These are phyloP conservation scores for Linaria vulgaris DNA, from an alignment of 257 asterid species.

Conservation along the genomic window DNA sequence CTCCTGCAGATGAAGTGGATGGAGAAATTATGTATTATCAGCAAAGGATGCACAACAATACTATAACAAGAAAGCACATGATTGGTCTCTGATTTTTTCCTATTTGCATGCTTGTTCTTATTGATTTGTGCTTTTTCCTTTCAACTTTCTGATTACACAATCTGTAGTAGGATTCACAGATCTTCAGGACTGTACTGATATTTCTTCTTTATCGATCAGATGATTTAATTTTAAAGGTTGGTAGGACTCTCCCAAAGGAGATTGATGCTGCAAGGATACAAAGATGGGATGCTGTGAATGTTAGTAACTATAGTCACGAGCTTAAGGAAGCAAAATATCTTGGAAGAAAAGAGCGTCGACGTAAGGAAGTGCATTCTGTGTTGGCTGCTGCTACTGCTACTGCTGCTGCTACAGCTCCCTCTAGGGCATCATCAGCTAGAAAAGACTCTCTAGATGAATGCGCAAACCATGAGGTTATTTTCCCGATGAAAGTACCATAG, in stretches of 20 bases:
- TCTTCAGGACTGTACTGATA: neutral
- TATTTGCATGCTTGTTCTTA: conserved; percentile 16
- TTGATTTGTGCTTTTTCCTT: neutral
- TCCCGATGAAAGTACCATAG: too few relatives aligned
- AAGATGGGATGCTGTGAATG: conserved; percentile 81
- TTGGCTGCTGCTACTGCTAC: conserved; percentile 99
- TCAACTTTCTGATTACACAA: neutral
- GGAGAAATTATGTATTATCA: conserved; percentile 87
- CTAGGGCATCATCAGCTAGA: conserved; percentile 85
- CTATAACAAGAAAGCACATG: conserved; percentile 46
- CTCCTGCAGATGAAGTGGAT: conserved; percentile 91
- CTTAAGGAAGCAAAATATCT: conserved; percentile 88
- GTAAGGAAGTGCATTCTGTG: conserved; percentile 92
- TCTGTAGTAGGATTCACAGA: conserved; percentile 24
- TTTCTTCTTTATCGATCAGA: conserved; percentile 46
- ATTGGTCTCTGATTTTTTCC: conserved; percentile 57
- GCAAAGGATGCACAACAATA: conserved; percentile 56
- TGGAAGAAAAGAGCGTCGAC: conserved; percentile 93
- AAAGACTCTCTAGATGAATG: conserved; percentile 80
- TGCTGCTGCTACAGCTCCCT: conserved; percentile 90
- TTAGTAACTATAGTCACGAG: conserved; percentile 69
- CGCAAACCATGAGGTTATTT: conserved; percentile 57
- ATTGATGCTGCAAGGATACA: conserved; percentile 59
- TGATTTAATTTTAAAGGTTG: conserved; percentile 68
- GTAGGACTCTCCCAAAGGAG: conserved; percentile 66